These are phyloP conservation scores for Gossypium mustelinum DNA, from an alignment of 345 rosid species.

Conservation along the genomic window DNA sequence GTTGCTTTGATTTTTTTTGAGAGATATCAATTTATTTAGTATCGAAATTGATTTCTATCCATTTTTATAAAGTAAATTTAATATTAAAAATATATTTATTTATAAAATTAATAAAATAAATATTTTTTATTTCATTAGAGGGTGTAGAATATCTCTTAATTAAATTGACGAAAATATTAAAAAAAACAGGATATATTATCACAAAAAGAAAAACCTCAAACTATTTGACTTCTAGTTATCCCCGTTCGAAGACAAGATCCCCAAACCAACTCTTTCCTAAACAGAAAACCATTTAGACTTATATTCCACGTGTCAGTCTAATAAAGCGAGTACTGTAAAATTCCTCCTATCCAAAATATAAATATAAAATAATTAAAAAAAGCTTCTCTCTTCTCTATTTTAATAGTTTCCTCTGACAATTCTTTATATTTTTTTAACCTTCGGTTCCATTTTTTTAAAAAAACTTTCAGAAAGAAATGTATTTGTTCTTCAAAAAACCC, in stretches of 20 bases:
- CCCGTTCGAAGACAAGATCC: neutral
- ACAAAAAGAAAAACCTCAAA: neutral
- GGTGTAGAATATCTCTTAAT: no score
- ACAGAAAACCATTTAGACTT: neutral
- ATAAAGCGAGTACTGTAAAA: neutral
- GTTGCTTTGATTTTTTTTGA: no score
- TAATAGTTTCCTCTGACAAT: neutral
- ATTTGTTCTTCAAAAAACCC: constrained; percentile 7
- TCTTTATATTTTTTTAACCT: neutral
- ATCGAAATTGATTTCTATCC: no score
- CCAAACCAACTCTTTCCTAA: neutral
- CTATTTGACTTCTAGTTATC: neutral
- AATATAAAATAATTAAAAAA: neutral
- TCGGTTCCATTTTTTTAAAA: neutral
- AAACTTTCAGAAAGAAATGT: neutral
- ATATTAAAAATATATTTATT: no score
- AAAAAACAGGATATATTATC: no score
- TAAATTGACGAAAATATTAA: no score
- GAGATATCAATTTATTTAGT: no score
- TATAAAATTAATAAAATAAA: no score
- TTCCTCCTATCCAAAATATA: neutral
- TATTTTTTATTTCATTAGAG: no score
- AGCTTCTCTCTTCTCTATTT: neutral
- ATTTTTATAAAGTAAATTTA: no score
- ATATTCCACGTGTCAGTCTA: neutral